Percentiles rank a stretch among this genome's conserved stretches.
phyloP scores from a whole-genome alignment of 108 stramenopile genomes.

The Fistulifera solaris region DNA sequence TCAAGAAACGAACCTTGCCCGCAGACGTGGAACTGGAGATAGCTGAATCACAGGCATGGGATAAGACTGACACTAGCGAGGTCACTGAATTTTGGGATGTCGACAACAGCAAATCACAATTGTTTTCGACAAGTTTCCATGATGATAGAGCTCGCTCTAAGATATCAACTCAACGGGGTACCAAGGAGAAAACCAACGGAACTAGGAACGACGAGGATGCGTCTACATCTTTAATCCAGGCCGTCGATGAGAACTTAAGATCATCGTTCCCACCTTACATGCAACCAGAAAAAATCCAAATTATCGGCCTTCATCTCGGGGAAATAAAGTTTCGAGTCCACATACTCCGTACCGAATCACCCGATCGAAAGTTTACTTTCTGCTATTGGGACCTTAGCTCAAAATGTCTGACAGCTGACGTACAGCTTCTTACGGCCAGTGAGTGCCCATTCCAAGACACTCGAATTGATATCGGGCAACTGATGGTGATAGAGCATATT shows the following conservation, averaged over 20 bases:
- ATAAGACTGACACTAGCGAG: not conserved
- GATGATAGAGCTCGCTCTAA: not conserved
- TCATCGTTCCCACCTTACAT: constrained; percentile 46
- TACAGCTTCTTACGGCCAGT: constrained; percentile 30
- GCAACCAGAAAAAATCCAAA: constrained; percentile 67
- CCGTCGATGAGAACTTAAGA: not conserved
- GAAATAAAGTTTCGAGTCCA: constrained; percentile 53
- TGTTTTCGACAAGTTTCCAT: not conserved
- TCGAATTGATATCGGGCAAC: constrained; percentile 35
- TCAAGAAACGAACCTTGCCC: constrained; percentile 11
- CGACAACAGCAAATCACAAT: not conserved
- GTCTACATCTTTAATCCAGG: not conserved
- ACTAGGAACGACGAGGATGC: not conserved
- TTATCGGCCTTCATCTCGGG: constrained; percentile 39
- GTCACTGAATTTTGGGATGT: not conserved
- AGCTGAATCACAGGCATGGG: not conserved
- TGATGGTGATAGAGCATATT: constrained; percentile 35
- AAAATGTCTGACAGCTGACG: constrained; percentile 42
- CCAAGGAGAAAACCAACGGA: not conserved
- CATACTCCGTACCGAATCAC: constrained; percentile 25
- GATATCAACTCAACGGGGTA: not conserved
- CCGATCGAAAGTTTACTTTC: constrained; percentile 25
- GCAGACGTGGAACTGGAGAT: not conserved
- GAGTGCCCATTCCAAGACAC: constrained; percentile 39
- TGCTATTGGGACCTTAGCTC: constrained; percentile 48